Conservation (phyloP, 2,329 filamentous ascomycete genomes). For the Hypoxylon rubiginosum region DNA sequence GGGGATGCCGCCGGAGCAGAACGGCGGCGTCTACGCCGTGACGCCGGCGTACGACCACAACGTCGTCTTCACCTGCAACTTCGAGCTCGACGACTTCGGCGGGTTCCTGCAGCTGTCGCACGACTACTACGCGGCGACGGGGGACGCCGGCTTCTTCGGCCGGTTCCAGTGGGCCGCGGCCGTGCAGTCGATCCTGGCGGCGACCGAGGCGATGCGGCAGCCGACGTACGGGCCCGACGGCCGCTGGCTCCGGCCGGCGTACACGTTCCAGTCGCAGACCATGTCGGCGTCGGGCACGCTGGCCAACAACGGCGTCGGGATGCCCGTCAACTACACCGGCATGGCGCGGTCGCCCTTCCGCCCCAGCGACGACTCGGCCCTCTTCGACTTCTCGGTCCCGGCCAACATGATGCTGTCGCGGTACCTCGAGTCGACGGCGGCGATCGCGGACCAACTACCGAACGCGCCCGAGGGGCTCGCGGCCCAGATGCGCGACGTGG, state of each 20-base stretch:
- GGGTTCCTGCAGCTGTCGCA: conserved; percentile 86
- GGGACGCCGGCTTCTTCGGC: conserved; percentile 79
- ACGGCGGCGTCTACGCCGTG: conserved; percentile 69
- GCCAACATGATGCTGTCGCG: conserved; percentile 87
- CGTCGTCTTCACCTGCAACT: conserved; percentile 94
- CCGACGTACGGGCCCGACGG: conserved; percentile 67
- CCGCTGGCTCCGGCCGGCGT: conserved; percentile 57
- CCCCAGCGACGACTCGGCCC: conserved; percentile 89
- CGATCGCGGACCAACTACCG: conserved; percentile 61
- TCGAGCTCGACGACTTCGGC: conserved; percentile 91
- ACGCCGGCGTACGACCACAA: conserved; percentile 75
- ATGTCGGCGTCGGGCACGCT: conserved; percentile 85
- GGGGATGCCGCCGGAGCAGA: conserved; percentile 69
- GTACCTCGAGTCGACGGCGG: conserved; percentile 67
- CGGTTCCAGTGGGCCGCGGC: conserved; percentile 80
- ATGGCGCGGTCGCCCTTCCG: conserved; percentile 90
- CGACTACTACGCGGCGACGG: conserved; percentile 82
- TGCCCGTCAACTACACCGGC: conserved; percentile 83
- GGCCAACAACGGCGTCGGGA: conserved; percentile 80
- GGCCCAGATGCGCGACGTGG: conserved; percentile 68
- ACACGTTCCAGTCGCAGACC: conserved; percentile 83
- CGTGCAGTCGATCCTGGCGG: conserved; percentile 75
- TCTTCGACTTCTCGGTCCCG: conserved; percentile 88
- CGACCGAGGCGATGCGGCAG: conserved; percentile 77
- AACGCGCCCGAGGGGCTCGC: conserved; percentile 60